Evolutionary conservation across 441 rosid species (phyloP), one percentile per base, ranked within the genome.

Genomic region (Gossypium gossypioides): DNA sequence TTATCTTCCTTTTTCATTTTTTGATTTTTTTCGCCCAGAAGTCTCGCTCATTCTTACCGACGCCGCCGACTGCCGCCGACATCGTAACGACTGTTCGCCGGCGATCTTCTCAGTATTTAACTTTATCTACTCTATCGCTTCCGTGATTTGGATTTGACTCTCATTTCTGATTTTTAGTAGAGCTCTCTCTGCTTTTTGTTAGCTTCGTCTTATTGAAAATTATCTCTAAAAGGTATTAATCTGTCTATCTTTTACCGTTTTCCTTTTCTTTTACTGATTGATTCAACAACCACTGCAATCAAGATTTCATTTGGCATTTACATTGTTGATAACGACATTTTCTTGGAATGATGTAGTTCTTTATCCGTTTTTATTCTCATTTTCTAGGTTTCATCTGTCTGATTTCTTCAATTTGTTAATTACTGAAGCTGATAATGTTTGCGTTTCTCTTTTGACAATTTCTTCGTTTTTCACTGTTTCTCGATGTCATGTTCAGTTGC

Each of bases 51-150:
- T 29, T 57, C 68, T 82, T 69, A 68, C 25, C 58, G 58, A 85
- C 86, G 58, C 81, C 84, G 91, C 86, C 89, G 90, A 75, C 86
- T 58, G 46, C 78, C 73, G 70, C 72, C 65, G 57, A 29, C n/a
- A 24, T 54, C 2, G 16, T 22, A 57, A 57, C 61, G 1, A 10
- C 64, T 24, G 13, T 74, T 29, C 64, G 29, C 62, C 72, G 50
- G 29, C 32, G 32, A 69, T 54, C 62, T 16, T 27, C 71, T 52
- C 50, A 25, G 4, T n/a, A 67, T 16, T 62, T 6, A 48, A 54
- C 32, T 4, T 54, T 42, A 7, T 67, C 12, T 5, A 18, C 4
- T 18, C 7, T 5, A 7, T 69, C 12, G 50, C 58, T 67, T 68
- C 29, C 21, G 60, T 69, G 32, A 29, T 54, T 16, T 19, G 58